Evolutionary conservation across 257 asterid genomes (phyloP).

Genomic region (Gentiana straminea): DNA sequence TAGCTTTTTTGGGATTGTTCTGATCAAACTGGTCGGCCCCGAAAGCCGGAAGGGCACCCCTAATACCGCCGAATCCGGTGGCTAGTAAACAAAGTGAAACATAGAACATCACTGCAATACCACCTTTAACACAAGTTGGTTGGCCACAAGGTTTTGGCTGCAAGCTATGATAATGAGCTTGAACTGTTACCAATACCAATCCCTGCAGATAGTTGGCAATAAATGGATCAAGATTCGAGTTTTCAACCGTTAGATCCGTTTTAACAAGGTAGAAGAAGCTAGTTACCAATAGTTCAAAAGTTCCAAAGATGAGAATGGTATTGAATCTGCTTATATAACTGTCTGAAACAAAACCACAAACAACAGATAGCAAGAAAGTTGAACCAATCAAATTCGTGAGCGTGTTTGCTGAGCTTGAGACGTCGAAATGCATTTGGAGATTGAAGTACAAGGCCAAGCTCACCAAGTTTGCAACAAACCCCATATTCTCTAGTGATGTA

Average conservation of each 20-base stretch:
- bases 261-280: not conserved
- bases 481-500: constrained; percentile 59
- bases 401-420: constrained; percentile 44
- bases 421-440: constrained; percentile 30
- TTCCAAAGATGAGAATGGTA: constrained; percentile 55
- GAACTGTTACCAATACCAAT: constrained; percentile 66
- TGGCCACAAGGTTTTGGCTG: constrained; percentile 53
- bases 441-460: constrained; percentile 57
- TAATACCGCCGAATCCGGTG: constrained; percentile 62
- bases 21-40: constrained; percentile 84
- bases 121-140: constrained; percentile 38
- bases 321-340: constrained; percentile 47
- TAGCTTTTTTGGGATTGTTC: constrained; percentile 50
- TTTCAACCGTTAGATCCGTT: no score
- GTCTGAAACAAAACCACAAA: constrained; percentile 77
- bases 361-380: constrained; percentile 53
- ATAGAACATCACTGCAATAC: constrained; percentile 51
- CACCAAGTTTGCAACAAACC: constrained; percentile 62
- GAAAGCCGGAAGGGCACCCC: constrained; percentile 67
- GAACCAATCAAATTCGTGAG: constrained; percentile 78
- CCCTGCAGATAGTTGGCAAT: constrained; percentile 27
- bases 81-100: constrained; percentile 46
- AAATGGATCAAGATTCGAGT: no score
- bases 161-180: constrained; percentile 44
- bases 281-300: constrained; percentile 40